Conservation (phyloP, 148 eudicot genomes). For the Fagopyrum esculentum region DNA sequence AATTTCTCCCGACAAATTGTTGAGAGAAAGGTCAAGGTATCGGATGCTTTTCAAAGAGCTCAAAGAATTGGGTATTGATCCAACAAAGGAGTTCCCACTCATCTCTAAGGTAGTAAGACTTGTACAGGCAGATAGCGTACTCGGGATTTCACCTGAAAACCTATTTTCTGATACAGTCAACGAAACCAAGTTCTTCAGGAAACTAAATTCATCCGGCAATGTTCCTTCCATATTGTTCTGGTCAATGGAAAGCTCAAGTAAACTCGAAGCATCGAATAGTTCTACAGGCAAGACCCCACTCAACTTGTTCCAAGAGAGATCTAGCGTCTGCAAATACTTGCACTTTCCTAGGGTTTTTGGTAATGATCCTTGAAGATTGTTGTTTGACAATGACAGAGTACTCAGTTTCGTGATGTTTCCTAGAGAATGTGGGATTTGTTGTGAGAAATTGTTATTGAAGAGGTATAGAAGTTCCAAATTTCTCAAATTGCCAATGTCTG, state of each 20-base stretch:
- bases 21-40: slow-evolving; percentile 33
- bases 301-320: slow-evolving; percentile 24
- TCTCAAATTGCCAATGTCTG: slow-evolving; percentile 19
- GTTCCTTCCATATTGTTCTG: slow-evolving; percentile 27
- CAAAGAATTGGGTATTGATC: slow-evolving; percentile 25
- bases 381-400: slow-evolving; percentile 1
- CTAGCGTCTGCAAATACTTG: slow-evolving; percentile 12
- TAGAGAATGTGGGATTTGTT: slow-evolving; percentile 25
- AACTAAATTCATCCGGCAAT: slow-evolving; percentile 25
- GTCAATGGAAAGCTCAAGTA: slow-evolving; percentile 2
- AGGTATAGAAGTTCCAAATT: neutral
- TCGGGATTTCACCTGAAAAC: slow-evolving; percentile 30
- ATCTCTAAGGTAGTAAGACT: slow-evolving; percentile 16
- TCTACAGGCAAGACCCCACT: slow-evolving; percentile 30
- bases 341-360: slow-evolving; percentile 33
- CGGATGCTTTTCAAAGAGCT: slow-evolving; percentile 19
- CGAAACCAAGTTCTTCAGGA: slow-evolving; percentile 18
- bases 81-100: slow-evolving; percentile 26
- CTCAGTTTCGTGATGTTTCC: slow-evolving; percentile 29
- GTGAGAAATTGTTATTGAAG: slow-evolving; percentile 21
- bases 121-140: slow-evolving; percentile 21
- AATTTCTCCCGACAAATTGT: slow-evolving; percentile 31
- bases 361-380: slow-evolving; percentile 26
- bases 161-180: slow-evolving; percentile 22
- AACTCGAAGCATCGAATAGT: slow-evolving; percentile 18